Evolutionary conservation across 2,329 filamentous ascomycete genomes (phyloP).

Genomic region (Hysterium pulicare): DNA sequence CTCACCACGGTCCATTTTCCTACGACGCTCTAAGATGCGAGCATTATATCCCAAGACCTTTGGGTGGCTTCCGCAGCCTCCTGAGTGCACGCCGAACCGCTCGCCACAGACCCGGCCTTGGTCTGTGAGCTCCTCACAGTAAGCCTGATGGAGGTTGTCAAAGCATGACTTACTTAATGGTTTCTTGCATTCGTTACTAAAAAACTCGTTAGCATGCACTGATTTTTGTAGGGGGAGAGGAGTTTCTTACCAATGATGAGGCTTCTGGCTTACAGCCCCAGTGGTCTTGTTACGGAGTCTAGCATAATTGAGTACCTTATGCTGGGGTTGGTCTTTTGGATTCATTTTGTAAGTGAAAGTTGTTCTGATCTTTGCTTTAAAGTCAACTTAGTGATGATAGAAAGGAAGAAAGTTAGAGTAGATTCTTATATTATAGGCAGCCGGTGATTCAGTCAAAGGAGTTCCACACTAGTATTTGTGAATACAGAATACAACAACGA

Average conservation of each 20-base stretch:
- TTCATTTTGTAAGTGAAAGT: no score
- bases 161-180: background rate
- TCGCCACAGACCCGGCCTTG: background rate
- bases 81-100: background rate
- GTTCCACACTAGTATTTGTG: no score
- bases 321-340: no score
- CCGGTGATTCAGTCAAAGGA: no score
- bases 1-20: background rate
- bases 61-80: background rate
- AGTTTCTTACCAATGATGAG: background rate
- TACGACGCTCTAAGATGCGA: background rate
- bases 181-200: background rate
- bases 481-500: no score
- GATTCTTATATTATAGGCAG: no score
- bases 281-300: background rate
- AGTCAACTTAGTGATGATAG: no score
- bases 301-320: no score
- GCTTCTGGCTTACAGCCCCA: background rate
- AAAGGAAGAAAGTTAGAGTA: no score
- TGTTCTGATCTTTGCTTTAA: no score
- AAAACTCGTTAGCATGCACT: no score
- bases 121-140: background rate
- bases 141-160: background rate
- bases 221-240: no score
- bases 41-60: background rate